Evolutionary conservation across 106 monocot species (phyloP).

Genomic region (Acanthochlamys bracteata): DNA sequence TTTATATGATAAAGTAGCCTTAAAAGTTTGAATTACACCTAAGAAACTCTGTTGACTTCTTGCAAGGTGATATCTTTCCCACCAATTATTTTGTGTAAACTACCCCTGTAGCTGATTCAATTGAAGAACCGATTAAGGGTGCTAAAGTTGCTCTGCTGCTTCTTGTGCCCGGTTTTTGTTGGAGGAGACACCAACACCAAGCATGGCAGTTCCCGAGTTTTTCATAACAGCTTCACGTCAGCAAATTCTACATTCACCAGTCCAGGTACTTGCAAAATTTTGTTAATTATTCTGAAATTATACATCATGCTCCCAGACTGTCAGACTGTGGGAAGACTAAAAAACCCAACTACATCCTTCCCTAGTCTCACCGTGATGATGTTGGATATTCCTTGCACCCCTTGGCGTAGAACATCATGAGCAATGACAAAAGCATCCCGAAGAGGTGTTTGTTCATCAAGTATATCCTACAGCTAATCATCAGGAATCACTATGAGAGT

Average conservation of each 20-base stretch:
- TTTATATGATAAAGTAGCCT: not conserved
- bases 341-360: not conserved
- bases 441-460: conserved; percentile 91
- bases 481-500: conserved; percentile 99
- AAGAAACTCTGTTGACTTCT: conserved; percentile 96
- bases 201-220: conserved; percentile 98
- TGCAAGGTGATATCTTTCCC: conserved; percentile 96
- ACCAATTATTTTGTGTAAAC: conserved; percentile 96
- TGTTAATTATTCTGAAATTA: not conserved
- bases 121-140: conserved; percentile 88
- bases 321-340: not conserved
- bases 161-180: conserved; percentile 95
- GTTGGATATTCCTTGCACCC: conserved; percentile 97
- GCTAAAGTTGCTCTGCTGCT: conserved; percentile 97
- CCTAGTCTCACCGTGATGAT: conserved; percentile 68
- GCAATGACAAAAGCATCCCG: conserved; percentile 97
- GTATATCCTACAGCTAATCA: conserved; percentile 80
- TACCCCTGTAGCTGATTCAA: conserved; percentile 86
- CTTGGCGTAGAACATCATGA: conserved; percentile 96
- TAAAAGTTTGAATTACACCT: conserved; percentile 31
- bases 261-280: conserved; percentile 69
- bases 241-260: conserved; percentile 99
- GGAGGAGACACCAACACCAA: conserved; percentile 93
- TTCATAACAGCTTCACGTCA: conserved; percentile 96
- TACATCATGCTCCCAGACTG: no score